phyloP scores from a whole-genome alignment of 352 stramenopile genomes.

The Globisporangium cystogenes region DNA sequence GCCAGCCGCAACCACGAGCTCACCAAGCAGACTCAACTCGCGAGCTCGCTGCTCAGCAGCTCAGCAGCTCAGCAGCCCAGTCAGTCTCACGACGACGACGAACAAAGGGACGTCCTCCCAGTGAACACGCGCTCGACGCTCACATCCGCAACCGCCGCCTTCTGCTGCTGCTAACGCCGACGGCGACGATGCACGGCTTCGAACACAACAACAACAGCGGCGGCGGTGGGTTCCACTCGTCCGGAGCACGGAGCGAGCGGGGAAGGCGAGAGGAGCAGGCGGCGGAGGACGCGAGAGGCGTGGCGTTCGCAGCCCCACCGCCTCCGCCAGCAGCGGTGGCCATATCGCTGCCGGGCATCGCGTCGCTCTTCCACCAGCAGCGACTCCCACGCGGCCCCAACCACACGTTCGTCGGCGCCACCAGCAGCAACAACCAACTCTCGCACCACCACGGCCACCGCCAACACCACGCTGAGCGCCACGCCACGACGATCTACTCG shows the following conservation, averaged over 20 bases:
- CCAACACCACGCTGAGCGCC: background rate
- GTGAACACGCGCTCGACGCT: background rate
- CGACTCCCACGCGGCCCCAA: background rate
- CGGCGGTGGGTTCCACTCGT: background rate
- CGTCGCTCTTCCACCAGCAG: conserved; percentile 3
- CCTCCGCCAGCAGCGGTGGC: background rate
- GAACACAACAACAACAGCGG: background rate
- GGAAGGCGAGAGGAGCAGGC: background rate
- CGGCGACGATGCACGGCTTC: background rate
- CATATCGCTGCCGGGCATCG: conserved; percentile 1
- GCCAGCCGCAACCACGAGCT: too few relatives aligned
- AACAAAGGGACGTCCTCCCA: too few relatives aligned
- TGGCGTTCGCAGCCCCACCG: background rate
- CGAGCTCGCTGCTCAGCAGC: background rate
- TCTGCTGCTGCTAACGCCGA: background rate
- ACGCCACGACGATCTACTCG: background rate
- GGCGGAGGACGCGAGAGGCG: background rate
- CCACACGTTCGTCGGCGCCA: background rate
- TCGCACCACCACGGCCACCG: background rate
- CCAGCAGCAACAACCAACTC: background rate
- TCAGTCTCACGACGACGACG: background rate
- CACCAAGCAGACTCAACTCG: background rate
- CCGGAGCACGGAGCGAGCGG: background rate
- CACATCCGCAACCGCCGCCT: background rate
- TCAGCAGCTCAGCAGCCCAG: too few relatives aligned